Conservation (phyloP, 495 filamentous ascomycete species). For the Talaromyces adpressus region DNA sequence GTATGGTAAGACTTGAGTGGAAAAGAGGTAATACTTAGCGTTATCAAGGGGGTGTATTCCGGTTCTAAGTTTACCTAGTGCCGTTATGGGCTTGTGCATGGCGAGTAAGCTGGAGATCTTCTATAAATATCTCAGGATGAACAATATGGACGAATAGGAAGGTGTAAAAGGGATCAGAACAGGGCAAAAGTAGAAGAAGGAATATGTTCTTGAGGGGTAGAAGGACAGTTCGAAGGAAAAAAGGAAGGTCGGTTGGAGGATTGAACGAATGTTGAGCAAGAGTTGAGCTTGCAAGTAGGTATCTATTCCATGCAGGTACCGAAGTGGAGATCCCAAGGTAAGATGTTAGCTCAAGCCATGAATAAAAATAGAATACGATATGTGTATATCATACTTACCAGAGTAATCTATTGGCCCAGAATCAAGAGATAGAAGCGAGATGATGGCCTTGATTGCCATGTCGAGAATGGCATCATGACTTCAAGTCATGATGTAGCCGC, state of each 20-base stretch:
- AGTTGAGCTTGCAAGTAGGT: too few relatives aligned
- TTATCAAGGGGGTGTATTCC: too few relatives aligned
- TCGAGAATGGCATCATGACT: not conserved
- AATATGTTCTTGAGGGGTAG: not conserved
- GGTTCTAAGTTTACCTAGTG: too few relatives aligned
- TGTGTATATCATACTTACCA: not conserved
- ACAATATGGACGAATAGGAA: not conserved
- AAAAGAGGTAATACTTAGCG: not conserved
- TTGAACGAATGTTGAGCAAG: too few relatives aligned
- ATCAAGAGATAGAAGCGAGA: too few relatives aligned
- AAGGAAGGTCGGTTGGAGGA: not conserved
- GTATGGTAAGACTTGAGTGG: not conserved
- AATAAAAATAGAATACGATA: not conserved
- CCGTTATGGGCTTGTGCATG: too few relatives aligned
- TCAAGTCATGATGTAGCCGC: constrained; percentile 1
- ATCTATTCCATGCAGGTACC: not conserved
- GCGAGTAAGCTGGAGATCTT: not conserved
- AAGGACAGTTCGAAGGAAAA: not conserved
- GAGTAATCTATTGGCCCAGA: too few relatives aligned
- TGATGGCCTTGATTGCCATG: too few relatives aligned
- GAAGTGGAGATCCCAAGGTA: not conserved
- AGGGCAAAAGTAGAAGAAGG: not conserved
- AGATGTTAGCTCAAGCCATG: not conserved
- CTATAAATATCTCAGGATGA: not conserved
- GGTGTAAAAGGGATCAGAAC: not conserved